A percentile compares a stretch with the other conserved stretches of the same genome.
phyloP scores from a whole-genome alignment of 305 asterid genomes.

The Fraxinus albicans region DNA sequence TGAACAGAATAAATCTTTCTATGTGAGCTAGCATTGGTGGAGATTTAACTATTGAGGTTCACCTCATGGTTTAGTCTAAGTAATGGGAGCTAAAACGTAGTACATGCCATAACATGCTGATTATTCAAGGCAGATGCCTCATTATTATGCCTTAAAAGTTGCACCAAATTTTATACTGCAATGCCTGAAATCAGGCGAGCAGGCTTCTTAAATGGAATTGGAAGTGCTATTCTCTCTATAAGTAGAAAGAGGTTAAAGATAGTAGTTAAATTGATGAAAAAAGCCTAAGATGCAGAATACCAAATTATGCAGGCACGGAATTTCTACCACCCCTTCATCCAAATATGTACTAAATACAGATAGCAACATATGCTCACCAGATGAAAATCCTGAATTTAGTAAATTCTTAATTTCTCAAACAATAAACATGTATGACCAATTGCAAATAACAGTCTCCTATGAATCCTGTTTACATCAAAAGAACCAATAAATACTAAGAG shows the following conservation, averaged over 20 bases:
- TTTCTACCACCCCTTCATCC: neutral
- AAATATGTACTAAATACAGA: neutral
- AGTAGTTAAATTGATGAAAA: neutral
- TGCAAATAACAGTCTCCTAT: neutral
- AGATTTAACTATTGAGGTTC: neutral
- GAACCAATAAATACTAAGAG: neutral
- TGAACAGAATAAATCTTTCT: neutral
- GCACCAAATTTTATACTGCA: neutral
- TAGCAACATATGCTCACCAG: neutral
- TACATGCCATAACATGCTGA: neutral
- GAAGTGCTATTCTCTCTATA: neutral
- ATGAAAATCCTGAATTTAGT: neutral
- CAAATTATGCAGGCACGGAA: neutral
- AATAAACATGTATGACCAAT: neutral
- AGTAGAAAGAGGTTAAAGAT: neutral
- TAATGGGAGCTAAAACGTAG: neutral
- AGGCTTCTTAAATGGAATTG: neutral
- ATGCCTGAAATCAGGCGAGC: neutral
- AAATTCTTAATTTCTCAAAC: neutral
- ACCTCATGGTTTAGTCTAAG: neutral
- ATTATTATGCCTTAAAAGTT: neutral
- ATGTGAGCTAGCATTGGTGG: neutral
- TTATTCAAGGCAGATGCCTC: neutral
- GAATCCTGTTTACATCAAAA: slow-evolving; percentile 4
- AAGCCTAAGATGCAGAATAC: neutral